Percentiles rank a stretch among this genome's conserved stretches.
Conservation (phyloP, 2,329 filamentous ascomycete genomes). For the Fusarium chuoi region DNA sequence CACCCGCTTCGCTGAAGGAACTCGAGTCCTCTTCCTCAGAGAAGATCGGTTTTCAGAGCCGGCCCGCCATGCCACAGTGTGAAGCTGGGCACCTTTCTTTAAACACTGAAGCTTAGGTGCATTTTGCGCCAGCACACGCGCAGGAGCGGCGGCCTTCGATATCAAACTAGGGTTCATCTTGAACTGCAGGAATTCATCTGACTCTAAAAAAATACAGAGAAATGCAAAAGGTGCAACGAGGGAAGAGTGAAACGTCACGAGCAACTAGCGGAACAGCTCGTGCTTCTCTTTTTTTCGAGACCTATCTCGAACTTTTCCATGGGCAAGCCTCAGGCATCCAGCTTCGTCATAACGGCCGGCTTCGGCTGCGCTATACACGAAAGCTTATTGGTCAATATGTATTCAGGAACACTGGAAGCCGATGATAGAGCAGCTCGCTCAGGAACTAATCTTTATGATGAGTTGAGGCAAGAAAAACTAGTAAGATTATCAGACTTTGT, state of each 20-base stretch:
- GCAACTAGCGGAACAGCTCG: constrained; percentile 22
- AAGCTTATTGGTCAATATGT: constrained; percentile 27
- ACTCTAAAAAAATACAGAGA: constrained; percentile 24
- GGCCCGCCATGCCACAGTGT: constrained; percentile 45
- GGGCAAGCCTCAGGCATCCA: constrained; percentile 44
- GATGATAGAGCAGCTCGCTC: constrained; percentile 31
- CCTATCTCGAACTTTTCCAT: constrained; percentile 46
- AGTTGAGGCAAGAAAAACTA: neutral
- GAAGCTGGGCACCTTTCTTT: constrained; percentile 51
- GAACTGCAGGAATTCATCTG: constrained; percentile 46
- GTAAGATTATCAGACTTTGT: neutral
- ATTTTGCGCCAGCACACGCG: constrained; percentile 57
- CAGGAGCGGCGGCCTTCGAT: constrained; percentile 58
- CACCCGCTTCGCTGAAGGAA: constrained; percentile 44
- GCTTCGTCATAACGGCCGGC: constrained; percentile 46
- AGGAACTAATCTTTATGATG: neutral
- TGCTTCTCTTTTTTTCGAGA: constrained; percentile 40
- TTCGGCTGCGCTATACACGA: constrained; percentile 27
- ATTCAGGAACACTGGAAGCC: constrained; percentile 20
- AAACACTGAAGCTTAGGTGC: constrained; percentile 55
- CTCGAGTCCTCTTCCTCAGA: constrained; percentile 22
- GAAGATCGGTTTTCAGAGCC: constrained; percentile 33
- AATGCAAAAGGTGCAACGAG: constrained; percentile 17
- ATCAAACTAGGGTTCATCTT: constrained; percentile 61
- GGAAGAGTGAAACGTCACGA: constrained; percentile 23